phyloP scores from a whole-genome alignment of 2,329 filamentous ascomycete species.

The Thielaviopsis musarum region DNA sequence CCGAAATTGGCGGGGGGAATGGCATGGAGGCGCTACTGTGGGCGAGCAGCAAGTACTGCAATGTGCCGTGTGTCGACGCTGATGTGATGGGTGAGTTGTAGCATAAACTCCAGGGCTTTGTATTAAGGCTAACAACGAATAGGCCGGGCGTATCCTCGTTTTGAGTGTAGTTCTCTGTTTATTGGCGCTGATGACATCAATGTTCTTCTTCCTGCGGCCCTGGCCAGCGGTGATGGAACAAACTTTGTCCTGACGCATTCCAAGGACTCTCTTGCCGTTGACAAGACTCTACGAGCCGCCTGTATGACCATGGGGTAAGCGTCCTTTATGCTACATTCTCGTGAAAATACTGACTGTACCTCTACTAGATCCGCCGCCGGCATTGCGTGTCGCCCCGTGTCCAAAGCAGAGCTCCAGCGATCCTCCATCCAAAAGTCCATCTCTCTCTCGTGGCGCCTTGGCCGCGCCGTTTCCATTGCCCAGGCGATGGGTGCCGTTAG shows the following conservation, averaged over 20 bases:
- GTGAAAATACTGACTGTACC: conserved; percentile 4
- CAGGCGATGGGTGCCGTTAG: conserved; percentile 26
- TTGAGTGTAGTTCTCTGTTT: conserved; percentile 17
- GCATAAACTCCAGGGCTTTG: neutral
- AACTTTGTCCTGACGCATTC: conserved; percentile 12
- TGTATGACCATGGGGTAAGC: conserved; percentile 12
- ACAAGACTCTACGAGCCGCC: conserved; percentile 10
- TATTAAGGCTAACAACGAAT: neutral
- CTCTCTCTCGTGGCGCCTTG: conserved; percentile 29
- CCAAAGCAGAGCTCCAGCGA: conserved; percentile 18
- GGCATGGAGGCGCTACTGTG: conserved; percentile 26
- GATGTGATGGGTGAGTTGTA: conserved; percentile 22
- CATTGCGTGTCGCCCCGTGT: conserved; percentile 19
- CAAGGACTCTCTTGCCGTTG: conserved; percentile 13
- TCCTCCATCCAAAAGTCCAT: conserved; percentile 21
- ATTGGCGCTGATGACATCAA: conserved; percentile 18
- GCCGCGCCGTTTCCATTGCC: conserved; percentile 29
- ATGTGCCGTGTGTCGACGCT: conserved; percentile 21
- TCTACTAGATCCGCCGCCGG: conserved; percentile 21
- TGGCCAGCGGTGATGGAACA: conserved; percentile 15
- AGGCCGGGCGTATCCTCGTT: conserved; percentile 17
- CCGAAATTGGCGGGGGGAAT: conserved; percentile 35
- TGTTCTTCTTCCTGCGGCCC: conserved; percentile 15
- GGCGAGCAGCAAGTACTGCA: conserved; percentile 22
- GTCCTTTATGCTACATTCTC: neutral